phyloP scores from a whole-genome alignment of 768 basidiomycete genomes.

The Tylopilus cervinicoccineus region DNA sequence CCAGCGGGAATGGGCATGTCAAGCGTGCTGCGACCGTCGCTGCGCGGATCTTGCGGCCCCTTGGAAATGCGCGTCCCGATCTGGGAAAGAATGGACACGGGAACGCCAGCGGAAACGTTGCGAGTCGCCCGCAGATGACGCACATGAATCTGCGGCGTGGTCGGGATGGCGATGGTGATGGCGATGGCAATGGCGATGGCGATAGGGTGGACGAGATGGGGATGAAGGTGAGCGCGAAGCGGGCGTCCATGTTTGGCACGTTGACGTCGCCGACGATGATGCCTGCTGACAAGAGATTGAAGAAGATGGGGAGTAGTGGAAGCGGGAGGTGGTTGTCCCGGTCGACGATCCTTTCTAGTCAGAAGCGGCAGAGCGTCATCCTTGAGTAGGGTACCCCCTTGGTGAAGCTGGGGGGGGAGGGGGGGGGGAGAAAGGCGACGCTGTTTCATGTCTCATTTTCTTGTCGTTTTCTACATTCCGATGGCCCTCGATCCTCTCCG shows the following conservation, averaged over 20 bases:
- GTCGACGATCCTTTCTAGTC: neutral
- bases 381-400: slow-evolving; percentile 6
- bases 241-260: slow-evolving; percentile 14
- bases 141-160: too few species aligned
- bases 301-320: neutral
- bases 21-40: slow-evolving; percentile 16
- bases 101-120: neutral
- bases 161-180: too few species aligned
- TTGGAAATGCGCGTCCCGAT: neutral
- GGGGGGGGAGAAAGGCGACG: neutral
- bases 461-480: neutral
- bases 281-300: slow-evolving; percentile 2
- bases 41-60: slow-evolving; percentile 18
- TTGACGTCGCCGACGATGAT: slow-evolving; percentile 2
- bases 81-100: neutral
- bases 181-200: neutral
- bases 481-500: neutral
- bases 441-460: neutral
- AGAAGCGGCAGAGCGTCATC: slow-evolving; percentile 6
- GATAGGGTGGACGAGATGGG: slow-evolving; percentile 14
- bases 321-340: slow-evolving; percentile 8
- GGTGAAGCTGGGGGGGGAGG: neutral
- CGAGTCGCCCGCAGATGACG: neutral
- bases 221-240: slow-evolving; percentile 20
- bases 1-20: neutral